Evolutionary conservation across 1,284 basidiomycete species (phyloP).

Genomic region (Ceratobasidium sp.): DNA sequence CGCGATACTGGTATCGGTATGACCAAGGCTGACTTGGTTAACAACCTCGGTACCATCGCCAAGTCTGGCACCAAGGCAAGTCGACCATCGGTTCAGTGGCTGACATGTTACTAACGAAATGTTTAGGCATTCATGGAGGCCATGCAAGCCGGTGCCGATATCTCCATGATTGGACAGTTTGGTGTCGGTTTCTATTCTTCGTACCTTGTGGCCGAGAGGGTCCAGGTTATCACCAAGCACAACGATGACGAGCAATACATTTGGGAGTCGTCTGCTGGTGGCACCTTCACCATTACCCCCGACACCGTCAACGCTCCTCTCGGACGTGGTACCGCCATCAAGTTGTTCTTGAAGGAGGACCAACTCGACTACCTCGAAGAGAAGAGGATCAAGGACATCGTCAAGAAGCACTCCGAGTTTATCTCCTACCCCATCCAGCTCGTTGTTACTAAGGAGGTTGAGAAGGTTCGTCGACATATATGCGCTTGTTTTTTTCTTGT

Average conservation of each 20-base stretch:
- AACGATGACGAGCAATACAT: constrained; percentile 99
- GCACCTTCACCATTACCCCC: constrained; percentile 98
- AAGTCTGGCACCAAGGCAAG: constrained; percentile 90
- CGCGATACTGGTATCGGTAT: constrained; percentile 98
- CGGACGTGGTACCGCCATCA: constrained; percentile 94
- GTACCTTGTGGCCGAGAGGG: constrained; percentile 97
- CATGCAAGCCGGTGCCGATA: constrained; percentile 93
- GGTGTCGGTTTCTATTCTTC: constrained; percentile 99
- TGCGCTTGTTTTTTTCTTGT: background rate
- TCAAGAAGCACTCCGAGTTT: constrained; percentile 99
- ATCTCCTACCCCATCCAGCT: constrained; percentile 99
- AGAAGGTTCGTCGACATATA: constrained; percentile 68
- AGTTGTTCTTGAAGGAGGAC: constrained; percentile 97
- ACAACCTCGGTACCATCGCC: constrained; percentile 99
- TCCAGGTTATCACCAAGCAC: constrained; percentile 99
- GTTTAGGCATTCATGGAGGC: constrained; percentile 95
- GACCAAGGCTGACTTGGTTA: constrained; percentile 98
- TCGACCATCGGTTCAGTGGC: constrained; percentile 39
- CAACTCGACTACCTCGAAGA: constrained; percentile 99
- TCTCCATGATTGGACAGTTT: constrained; percentile 76
- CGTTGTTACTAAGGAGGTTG: constrained; percentile 98
- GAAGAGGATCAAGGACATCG: constrained; percentile 99
- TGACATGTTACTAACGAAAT: constrained; percentile 42
- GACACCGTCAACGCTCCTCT: constrained; percentile 89
- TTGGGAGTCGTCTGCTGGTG: constrained; percentile 99